Conservation (phyloP, 164 flowering plant genomes). For the Vitis riparia region DNA sequence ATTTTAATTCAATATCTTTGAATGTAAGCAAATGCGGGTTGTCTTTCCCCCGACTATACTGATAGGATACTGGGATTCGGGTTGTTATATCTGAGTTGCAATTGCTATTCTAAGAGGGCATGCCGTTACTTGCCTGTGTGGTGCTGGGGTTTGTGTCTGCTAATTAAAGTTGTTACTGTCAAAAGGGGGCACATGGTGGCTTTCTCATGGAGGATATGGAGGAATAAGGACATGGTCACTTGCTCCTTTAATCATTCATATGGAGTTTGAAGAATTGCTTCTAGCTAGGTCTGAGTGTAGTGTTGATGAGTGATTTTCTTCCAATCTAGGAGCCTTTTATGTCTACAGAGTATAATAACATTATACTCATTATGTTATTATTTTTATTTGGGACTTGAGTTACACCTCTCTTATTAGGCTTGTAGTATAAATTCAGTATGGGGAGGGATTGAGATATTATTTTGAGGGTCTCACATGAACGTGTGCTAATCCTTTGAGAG, state of each 20-base stretch:
- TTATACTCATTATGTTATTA: background rate
- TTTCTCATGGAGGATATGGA: constrained; percentile 8
- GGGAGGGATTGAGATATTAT: background rate
- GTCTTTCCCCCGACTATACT: background rate
- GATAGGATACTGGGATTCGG: background rate
- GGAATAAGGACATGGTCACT: constrained; percentile 14
- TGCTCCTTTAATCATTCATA: constrained; percentile 5
- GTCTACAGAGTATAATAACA: background rate
- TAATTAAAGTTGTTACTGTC: background rate
- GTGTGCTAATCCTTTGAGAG: no score
- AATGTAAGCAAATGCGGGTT: constrained; percentile 11
- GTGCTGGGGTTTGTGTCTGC: background rate
- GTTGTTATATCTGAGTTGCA: background rate
- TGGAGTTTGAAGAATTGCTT: background rate
- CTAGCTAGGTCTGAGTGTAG: background rate
- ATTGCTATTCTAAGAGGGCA: background rate
- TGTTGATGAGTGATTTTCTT: background rate
- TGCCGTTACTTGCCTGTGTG: constrained; percentile 6
- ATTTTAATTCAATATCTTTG: constrained; percentile 1
- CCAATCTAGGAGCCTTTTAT: background rate
- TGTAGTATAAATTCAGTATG: background rate
- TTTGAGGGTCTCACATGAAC: background rate
- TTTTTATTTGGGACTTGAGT: background rate
- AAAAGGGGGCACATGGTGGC: constrained; percentile 17
- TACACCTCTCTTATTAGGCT: background rate